Base-by-base conservation (phyloP, 495 filamentous ascomycete genomes). In the Thermochaetoides thermophila region DNA sequence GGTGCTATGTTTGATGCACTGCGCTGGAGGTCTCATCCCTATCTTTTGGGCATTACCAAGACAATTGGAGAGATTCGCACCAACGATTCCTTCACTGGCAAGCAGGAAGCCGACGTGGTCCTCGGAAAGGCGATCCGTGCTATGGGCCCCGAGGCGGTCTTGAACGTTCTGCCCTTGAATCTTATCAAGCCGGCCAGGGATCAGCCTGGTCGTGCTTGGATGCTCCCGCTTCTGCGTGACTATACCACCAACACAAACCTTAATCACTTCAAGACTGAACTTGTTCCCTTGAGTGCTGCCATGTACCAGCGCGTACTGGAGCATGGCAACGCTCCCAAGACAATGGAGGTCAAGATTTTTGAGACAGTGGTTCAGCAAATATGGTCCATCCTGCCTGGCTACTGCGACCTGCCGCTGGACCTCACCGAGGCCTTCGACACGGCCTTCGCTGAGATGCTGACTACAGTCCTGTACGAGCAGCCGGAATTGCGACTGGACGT, bases 341-440 rank as follows among this genome's bases (percentile, higher is more conserved):
- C 81, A 0, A 81, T 94, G 62, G 83, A 95, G 50, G 72, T 81
- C 46, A 97, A 97, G 64, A 91, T 97, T 38, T 96, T 86, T 56
- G 89, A 97, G 56, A 96, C 89, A 0, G 52, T 97, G 1, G 81
- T 97, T 1, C 80, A 91, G 32, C 89, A 97, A 49, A 86, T 89
- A 14, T 97, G 91, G 89, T 78, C 80, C 13, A 71, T 82, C 31
- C 68, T 97, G n/a, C 85, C 91, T 0, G 89, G 89, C 19, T 97
- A 93, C 55, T 96, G 89, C 50, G 81, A 92, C 50, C 59, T 91
- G 31, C 86, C 89, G 3, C 56, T 89, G 24, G 89, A 96, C 52
- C 48, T 96, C 14, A 51, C 52, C 7, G 64, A 76, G 45, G 65
- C 76, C 9, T 83, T 96, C 49, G 83, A 96, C 42, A 84, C 92